Conservation (phyloP, 78 protist species). For the Chrysochromulina tobinii region DNA sequence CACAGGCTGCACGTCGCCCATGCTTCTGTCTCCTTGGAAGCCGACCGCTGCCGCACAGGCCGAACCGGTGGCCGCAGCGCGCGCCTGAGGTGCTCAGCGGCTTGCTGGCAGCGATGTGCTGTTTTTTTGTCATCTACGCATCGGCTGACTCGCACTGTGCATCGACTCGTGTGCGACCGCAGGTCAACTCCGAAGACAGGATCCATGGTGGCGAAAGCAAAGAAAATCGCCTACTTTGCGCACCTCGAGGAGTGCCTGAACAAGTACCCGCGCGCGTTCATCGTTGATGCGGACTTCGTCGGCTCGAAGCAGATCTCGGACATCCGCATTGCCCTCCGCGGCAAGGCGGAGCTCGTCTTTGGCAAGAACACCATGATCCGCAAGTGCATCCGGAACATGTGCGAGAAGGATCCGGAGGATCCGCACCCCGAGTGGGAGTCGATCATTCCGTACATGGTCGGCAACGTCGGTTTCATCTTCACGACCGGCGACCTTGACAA, state of each 20-base stretch:
- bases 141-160: too few relatives aligned
- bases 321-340: slow-evolving; percentile 92
- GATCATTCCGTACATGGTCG: slow-evolving; percentile 69
- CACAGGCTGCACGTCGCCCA: too few relatives aligned
- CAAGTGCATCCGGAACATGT: slow-evolving; percentile 66
- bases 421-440: slow-evolving; percentile 58
- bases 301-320: slow-evolving; percentile 93
- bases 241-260: slow-evolving; percentile 30
- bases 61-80: too few relatives aligned
- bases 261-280: slow-evolving; percentile 61
- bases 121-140: too few relatives aligned
- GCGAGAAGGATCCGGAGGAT: background rate
- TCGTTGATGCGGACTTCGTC: slow-evolving; percentile 95
- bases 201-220: background rate
- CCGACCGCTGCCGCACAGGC: too few relatives aligned
- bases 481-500: slow-evolving; percentile 83
- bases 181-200: too few relatives aligned
- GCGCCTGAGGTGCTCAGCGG: too few relatives aligned
- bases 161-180: too few relatives aligned
- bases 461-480: slow-evolving; percentile 96
- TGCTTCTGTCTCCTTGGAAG: too few relatives aligned
- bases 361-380: slow-evolving; percentile 97
- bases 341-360: slow-evolving; percentile 90
- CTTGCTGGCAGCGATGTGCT: too few relatives aligned
- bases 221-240: slow-evolving; percentile 49